These are phyloP conservation scores for Parietaria judaica DNA, from an alignment of 306 rosid genomes.

Conservation along the genomic window DNA sequence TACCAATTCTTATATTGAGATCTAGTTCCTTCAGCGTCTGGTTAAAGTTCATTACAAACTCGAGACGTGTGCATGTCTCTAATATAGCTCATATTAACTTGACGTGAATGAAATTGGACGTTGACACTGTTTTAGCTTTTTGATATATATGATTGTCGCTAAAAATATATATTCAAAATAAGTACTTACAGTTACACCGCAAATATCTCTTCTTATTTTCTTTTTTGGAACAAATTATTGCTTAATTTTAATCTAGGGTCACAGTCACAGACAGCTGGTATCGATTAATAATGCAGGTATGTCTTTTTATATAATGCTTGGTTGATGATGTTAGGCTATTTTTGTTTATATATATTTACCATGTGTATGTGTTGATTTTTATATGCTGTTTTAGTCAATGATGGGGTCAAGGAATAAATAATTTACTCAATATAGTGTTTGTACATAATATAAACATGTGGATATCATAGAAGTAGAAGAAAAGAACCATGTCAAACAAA, in stretches of 20 bases:
- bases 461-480: no score
- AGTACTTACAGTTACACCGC: no score
- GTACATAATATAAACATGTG: no score
- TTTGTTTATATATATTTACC: neutral
- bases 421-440: neutral
- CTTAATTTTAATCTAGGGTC: neutral
- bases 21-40: no score
- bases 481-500: no score
- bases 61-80: no score
- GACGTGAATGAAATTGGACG: no score
- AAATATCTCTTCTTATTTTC: neutral
- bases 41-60: no score
- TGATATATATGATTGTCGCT: neutral
- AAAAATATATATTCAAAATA: no score
- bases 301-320: neutral
- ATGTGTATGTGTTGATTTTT: neutral
- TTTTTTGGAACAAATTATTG: no score
- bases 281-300: neutral
- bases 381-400: neutral
- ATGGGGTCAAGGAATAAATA: neutral
- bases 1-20: no score
- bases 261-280: neutral
- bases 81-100: no score
- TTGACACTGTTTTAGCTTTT: neutral
- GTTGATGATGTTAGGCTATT: neutral